Percentiles rank a stretch among this genome's conserved stretches.
Evolutionary conservation across 2,329 filamentous ascomycete genomes (phyloP).

Genomic region (Pseudocercospora vitis): DNA sequence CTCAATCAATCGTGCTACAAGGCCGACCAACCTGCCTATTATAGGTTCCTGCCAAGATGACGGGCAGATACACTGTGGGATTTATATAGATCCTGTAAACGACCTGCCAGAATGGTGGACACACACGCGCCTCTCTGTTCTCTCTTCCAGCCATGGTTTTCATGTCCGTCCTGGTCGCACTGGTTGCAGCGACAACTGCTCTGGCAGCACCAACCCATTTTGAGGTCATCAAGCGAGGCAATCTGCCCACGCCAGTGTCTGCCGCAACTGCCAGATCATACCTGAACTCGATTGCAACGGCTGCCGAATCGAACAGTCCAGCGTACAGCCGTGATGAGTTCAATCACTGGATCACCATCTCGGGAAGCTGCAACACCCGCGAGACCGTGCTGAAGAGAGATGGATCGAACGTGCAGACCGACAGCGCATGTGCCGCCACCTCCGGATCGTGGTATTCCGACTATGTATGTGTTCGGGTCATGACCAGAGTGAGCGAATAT

Average conservation of each 20-base stretch:
- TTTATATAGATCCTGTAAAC: background rate
- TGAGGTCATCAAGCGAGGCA: slow-evolving; percentile 28
- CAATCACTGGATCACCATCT: slow-evolving; percentile 68
- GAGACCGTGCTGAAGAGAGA: slow-evolving; percentile 68
- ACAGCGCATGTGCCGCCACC: slow-evolving; percentile 61
- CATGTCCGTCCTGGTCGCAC: slow-evolving; percentile 23
- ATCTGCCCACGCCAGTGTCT: slow-evolving; percentile 33
- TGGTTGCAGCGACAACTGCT: slow-evolving; percentile 24
- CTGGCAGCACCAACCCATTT: slow-evolving; percentile 30
- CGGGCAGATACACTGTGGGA: background rate
- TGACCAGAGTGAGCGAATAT: too few relatives aligned
- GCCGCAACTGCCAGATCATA: slow-evolving; percentile 34
- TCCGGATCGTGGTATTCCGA: slow-evolving; percentile 70
- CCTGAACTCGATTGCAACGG: slow-evolving; percentile 30
- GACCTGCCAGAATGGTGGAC: too few relatives aligned
- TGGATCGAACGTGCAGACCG: slow-evolving; percentile 61
- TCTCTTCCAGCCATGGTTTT: slow-evolving; percentile 22
- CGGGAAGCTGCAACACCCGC: slow-evolving; percentile 68
- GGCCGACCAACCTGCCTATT: slow-evolving; percentile 17
- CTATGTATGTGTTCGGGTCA: slow-evolving; percentile 45
- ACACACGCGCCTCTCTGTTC: background rate
- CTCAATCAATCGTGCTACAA: slow-evolving; percentile 7
- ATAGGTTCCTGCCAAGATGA: slow-evolving; percentile 12
- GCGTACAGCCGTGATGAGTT: slow-evolving; percentile 67
- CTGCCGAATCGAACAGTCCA: slow-evolving; percentile 35